Evolutionary conservation across 176 grass and related monocot species (phyloP).

Genomic region (Rhynchospora tenuis): DNA sequence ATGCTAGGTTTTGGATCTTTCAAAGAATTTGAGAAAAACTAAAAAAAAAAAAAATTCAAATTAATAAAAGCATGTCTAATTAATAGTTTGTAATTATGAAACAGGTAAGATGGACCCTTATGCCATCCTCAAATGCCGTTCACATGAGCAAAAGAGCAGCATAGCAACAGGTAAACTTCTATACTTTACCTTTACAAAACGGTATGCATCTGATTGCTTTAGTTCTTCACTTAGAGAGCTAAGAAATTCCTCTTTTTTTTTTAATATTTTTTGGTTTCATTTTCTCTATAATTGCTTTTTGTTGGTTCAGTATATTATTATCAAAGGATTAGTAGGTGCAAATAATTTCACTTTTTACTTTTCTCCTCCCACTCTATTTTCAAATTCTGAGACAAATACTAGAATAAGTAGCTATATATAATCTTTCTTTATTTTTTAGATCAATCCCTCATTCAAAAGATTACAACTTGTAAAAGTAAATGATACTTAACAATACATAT

Average conservation of each 20-base stretch:
- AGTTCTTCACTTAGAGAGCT: background rate
- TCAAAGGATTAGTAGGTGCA: background rate
- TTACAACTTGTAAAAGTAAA: background rate
- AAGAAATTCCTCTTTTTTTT: background rate
- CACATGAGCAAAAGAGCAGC: conserved; percentile 90
- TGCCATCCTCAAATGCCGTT: conserved; percentile 58
- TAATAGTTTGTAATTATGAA: background rate
- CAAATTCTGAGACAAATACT: background rate
- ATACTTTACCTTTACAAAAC: background rate
- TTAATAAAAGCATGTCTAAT: background rate
- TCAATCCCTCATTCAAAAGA: background rate
- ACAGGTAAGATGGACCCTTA: conserved; percentile 92
- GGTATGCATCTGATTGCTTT: background rate
- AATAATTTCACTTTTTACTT: background rate
- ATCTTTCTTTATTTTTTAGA: background rate
- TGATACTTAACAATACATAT: background rate
- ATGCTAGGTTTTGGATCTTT: background rate
- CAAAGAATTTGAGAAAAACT: background rate
- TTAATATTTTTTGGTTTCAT: background rate
- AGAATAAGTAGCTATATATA: background rate
- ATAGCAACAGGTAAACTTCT: conserved; percentile 51
- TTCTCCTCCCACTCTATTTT: background rate
- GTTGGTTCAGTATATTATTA: background rate
- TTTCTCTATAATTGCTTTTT: background rate
- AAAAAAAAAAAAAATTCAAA: background rate